These are phyloP conservation scores for Suillus decipiens DNA, from an alignment of 768 basidiomycete genomes.

Conservation along the genomic window DNA sequence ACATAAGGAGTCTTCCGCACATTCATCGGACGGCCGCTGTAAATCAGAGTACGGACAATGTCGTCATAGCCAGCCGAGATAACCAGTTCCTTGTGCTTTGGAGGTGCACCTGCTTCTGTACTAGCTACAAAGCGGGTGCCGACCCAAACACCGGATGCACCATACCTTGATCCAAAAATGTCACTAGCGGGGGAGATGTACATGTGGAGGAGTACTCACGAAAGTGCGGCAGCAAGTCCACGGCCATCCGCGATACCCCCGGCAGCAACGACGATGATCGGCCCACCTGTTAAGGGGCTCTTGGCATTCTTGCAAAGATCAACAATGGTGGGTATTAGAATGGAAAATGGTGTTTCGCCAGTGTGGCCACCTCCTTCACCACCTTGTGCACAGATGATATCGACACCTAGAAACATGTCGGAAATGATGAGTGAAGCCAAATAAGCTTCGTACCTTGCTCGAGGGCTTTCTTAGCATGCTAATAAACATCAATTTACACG, in stretches of 20 bases:
- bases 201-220: constrained; percentile 39
- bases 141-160: constrained; percentile 86
- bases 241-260: constrained; percentile 86
- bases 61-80: constrained; percentile 77
- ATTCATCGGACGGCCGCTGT: constrained; percentile 77
- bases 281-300: constrained; percentile 78
- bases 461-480: constrained; percentile 77
- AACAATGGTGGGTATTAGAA: constrained; percentile 81
- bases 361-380: constrained; percentile 92
- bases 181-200: background rate
- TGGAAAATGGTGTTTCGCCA: constrained; percentile 77
- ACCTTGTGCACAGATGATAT: constrained; percentile 87
- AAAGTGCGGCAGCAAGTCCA: constrained; percentile 72
- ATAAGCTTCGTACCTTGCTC: constrained; percentile 51
- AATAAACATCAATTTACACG: constrained; percentile 9
- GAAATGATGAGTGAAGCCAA: background rate
- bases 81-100: constrained; percentile 68
- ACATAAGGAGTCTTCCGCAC: constrained; percentile 84
- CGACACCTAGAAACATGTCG: constrained; percentile 56
- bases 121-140: constrained; percentile 86
- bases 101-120: constrained; percentile 77
- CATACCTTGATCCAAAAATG: constrained; percentile 51
- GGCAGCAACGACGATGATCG: constrained; percentile 78
- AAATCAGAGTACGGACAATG: constrained; percentile 67
- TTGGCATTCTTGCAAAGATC: constrained; percentile 70